Percentiles rank a stretch among this genome's conserved stretches.
These are phyloP conservation scores for Dioscorea alata DNA, from an alignment of 106 monocot genomes.

Conservation along the genomic window DNA sequence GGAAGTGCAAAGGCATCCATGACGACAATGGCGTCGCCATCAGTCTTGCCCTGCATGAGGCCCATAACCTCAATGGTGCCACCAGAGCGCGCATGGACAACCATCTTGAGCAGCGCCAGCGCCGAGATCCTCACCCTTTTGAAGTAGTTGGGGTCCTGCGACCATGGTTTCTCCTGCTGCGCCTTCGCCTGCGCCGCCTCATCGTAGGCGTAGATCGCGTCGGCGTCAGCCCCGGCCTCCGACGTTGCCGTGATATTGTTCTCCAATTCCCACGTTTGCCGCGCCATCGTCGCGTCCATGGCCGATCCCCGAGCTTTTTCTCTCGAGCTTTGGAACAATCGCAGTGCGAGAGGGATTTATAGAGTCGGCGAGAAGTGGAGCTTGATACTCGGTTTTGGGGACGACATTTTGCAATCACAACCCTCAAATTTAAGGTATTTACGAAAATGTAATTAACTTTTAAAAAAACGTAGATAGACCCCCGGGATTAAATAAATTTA, in stretches of 20 bases:
- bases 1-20: conserved; percentile 99
- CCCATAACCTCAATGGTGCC: conserved; percentile 98
- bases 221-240: conserved; percentile 11
- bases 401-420: too few species aligned
- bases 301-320: too few species aligned
- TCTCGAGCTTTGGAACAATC: too few species aligned
- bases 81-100: conserved; percentile 87
- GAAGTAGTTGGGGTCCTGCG: conserved; percentile 79
- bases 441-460: too few species aligned
- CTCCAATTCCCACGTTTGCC: conserved; percentile 89
- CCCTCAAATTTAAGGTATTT: too few species aligned
- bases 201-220: conserved; percentile 86
- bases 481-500: too few species aligned
- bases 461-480: too few species aligned
- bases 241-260: conserved; percentile 47
- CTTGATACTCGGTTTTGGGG: too few species aligned
- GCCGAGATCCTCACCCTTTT: conserved; percentile 69
- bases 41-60: conserved; percentile 98
- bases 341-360: too few species aligned
- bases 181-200: conserved; percentile 51
- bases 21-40: conserved; percentile 75
- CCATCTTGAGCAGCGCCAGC: conserved; percentile 96
- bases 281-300: conserved; percentile 45
- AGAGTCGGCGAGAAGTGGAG: too few species aligned
- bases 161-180: conserved; percentile 92